phyloP scores from a whole-genome alignment of 441 rosid species.

The Adansonia gregorii region DNA sequence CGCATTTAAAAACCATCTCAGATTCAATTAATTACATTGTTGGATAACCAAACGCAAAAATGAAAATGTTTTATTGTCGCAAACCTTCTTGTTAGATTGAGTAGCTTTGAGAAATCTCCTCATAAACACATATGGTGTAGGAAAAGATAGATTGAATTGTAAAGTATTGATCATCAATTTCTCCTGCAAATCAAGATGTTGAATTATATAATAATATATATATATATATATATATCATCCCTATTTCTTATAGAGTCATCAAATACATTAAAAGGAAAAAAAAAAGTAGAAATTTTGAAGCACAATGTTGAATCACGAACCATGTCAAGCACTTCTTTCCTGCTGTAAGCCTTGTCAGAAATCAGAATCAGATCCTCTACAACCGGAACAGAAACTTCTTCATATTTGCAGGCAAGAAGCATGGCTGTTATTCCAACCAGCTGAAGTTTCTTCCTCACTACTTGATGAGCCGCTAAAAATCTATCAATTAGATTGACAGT shows the following conservation, averaged over 20 bases:
- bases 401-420: slow-evolving; percentile 96
- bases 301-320: slow-evolving; percentile 39
- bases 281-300: not conserved
- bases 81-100: slow-evolving; percentile 74
- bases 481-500: slow-evolving; percentile 83
- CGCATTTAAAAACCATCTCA: slow-evolving; percentile 17
- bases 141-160: slow-evolving; percentile 78
- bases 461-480: slow-evolving; percentile 66
- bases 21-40: not conserved
- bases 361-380: slow-evolving; percentile 89
- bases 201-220: no score
- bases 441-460: slow-evolving; percentile 86
- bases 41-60: not conserved
- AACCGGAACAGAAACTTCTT: slow-evolving; percentile 92
- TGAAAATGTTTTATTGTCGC: not conserved
- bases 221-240: not conserved
- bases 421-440: slow-evolving; percentile 88
- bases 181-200: slow-evolving; percentile 58
- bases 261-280: not conserved
- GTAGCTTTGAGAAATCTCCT: slow-evolving; percentile 87
- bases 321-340: slow-evolving; percentile 89
- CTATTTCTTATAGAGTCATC: not conserved
- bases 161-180: slow-evolving; percentile 69
- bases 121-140: slow-evolving; percentile 90
- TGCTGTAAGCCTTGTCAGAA: slow-evolving; percentile 84